Evolutionary conservation across 2,329 filamentous ascomycete genomes (phyloP).

Genomic region (Phaeomoniella chlamydospora): DNA sequence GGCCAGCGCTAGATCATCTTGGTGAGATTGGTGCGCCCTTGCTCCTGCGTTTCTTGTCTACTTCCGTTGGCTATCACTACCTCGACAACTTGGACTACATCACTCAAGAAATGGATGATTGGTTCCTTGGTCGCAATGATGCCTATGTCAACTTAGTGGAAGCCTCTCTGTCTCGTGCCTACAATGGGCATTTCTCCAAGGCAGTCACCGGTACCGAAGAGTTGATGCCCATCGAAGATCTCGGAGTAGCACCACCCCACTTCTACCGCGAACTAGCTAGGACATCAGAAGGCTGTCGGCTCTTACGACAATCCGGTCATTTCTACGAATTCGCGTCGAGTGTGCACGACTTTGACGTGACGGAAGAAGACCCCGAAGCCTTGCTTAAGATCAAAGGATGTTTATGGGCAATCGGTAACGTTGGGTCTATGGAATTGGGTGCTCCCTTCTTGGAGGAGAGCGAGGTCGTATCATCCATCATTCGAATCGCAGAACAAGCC

Average conservation of each 20-base stretch:
- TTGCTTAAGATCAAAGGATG: slow-evolving; percentile 93
- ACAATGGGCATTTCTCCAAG: slow-evolving; percentile 39
- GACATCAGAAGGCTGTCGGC: slow-evolving; percentile 78
- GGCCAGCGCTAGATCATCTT: slow-evolving; percentile 84
- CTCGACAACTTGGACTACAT: slow-evolving; percentile 95
- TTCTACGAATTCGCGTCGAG: slow-evolving; percentile 87
- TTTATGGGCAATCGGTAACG: slow-evolving; percentile 94
- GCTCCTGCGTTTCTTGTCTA: slow-evolving; percentile 82
- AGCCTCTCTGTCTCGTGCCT: slow-evolving; percentile 80
- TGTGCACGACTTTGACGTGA: slow-evolving; percentile 75
- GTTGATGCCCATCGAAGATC: slow-evolving; percentile 44
- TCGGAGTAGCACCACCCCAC: slow-evolving; percentile 68
- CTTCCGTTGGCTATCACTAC: slow-evolving; percentile 94
- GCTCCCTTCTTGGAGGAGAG: slow-evolving; percentile 84
- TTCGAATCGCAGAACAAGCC: slow-evolving; percentile 75
- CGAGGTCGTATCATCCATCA: slow-evolving; percentile 75
- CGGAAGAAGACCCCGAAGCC: slow-evolving; percentile 69
- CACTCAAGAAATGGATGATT: slow-evolving; percentile 99
- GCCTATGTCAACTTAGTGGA: slow-evolving; percentile 91
- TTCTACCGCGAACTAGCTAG: slow-evolving; percentile 93
- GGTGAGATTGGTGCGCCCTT: slow-evolving; percentile 93
- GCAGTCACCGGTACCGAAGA: slow-evolving; percentile 35
- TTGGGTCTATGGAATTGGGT: slow-evolving; percentile 94
- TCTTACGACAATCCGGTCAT: slow-evolving; percentile 84
- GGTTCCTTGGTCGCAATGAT: slow-evolving; percentile 94